These are phyloP conservation scores for Saturnispora sanitii DNA, from an alignment of 805 yeast genomes.

Conservation along the genomic window DNA sequence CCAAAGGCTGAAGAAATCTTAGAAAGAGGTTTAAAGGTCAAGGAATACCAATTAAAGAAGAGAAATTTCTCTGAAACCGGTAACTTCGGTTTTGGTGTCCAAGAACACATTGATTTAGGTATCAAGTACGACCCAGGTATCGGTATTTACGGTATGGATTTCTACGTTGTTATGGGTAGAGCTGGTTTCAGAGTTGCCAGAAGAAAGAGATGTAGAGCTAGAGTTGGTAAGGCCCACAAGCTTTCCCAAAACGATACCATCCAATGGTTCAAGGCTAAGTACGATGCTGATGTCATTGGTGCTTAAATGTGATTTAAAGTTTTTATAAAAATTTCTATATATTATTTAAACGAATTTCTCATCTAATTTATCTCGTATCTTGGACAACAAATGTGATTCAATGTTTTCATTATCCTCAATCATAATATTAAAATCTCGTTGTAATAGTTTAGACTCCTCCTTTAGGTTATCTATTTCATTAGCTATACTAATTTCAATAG, in stretches of 20 bases:
- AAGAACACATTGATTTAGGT: slow-evolving; percentile 99
- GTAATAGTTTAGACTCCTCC: slow-evolving; percentile 31
- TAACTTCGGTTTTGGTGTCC: slow-evolving; percentile 99
- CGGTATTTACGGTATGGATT: slow-evolving; percentile 99
- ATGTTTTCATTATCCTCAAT: background rate
- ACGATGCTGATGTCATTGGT: slow-evolving; percentile 96
- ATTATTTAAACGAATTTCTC: background rate
- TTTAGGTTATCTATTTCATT: slow-evolving; percentile 26
- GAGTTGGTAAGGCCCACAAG: slow-evolving; percentile 87
- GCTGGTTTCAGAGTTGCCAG: slow-evolving; percentile 98
- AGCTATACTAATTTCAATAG: background rate
- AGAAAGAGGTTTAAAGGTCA: slow-evolving; percentile 99
- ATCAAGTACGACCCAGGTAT: slow-evolving; percentile 99
- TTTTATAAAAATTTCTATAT: too few relatives aligned
- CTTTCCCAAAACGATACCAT: slow-evolving; percentile 90
- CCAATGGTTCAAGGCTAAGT: slow-evolving; percentile 98
- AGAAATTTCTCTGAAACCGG: slow-evolving; percentile 98
- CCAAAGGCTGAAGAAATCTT: slow-evolving; percentile 99
- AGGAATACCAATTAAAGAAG: slow-evolving; percentile 93
- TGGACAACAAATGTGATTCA: background rate
- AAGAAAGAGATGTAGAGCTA: slow-evolving; percentile 90
- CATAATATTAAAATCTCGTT: background rate
- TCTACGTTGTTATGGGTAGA: slow-evolving; percentile 99
- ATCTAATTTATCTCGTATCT: slow-evolving; percentile 1
- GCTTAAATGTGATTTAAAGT: too few relatives aligned